These are phyloP conservation scores for Aureobasidium uvarum DNA, from an alignment of 2,329 filamentous ascomycete species.

Conservation along the genomic window DNA sequence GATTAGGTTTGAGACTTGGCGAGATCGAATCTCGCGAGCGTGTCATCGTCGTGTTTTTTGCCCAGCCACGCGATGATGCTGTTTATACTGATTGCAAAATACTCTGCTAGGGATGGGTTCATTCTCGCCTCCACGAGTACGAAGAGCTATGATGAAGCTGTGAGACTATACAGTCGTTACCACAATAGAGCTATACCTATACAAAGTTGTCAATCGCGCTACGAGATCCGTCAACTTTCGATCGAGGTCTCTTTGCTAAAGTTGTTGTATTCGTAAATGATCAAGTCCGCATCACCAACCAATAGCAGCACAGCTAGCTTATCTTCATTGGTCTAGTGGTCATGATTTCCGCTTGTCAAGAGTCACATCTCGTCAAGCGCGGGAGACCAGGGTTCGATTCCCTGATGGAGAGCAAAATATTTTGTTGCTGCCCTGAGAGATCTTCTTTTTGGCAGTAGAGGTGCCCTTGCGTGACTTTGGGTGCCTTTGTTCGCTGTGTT, in stretches of 20 bases:
- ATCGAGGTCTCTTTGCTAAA: no score
- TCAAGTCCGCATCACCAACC: neutral
- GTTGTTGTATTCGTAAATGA: no score
- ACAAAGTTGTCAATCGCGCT: no score
- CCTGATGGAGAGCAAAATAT: slow-evolving; percentile 28
- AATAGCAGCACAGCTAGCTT: slow-evolving; percentile 22
- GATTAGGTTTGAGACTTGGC: slow-evolving; percentile 21
- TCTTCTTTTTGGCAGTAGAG: no score
- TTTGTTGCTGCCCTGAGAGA: neutral
- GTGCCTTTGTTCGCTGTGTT: no score
- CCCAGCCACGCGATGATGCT: slow-evolving; percentile 18
- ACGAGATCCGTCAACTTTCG: no score
- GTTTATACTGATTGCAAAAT: neutral
- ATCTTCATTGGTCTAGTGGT: slow-evolving; percentile 27
- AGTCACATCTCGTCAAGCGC: slow-evolving; percentile 29
- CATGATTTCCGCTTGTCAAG: slow-evolving; percentile 28
- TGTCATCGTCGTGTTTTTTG: neutral
- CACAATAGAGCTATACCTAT: neutral
- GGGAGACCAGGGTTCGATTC: slow-evolving; percentile 39
- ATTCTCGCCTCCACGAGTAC: neutral
- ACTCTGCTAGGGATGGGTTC: neutral
- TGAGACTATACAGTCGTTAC: neutral
- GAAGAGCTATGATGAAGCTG: neutral
- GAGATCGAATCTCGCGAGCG: slow-evolving; percentile 10
- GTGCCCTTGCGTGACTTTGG: no score